These are phyloP conservation scores for Nigrograna mackinnonii DNA, from an alignment of 2,329 filamentous ascomycete species.

Conservation along the genomic window DNA sequence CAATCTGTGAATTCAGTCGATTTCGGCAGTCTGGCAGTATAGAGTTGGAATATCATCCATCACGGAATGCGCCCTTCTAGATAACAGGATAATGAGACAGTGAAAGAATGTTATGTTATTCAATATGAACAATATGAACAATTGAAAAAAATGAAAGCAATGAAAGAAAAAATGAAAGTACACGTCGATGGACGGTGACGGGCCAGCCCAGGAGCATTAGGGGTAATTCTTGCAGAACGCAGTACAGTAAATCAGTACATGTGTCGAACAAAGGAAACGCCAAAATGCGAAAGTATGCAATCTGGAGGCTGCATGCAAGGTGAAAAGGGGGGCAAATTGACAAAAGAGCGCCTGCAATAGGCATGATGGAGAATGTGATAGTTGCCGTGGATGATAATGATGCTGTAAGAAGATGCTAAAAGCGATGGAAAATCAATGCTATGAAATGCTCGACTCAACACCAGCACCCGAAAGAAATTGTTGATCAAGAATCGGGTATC, in stretches of 20 bases:
- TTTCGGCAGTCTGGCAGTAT: no score
- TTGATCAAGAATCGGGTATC: slow-evolving; percentile 9
- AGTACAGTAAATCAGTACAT: no score
- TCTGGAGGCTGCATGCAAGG: no score
- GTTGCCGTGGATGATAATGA: background rate
- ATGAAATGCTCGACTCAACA: slow-evolving; percentile 2
- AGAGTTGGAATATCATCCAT: no score
- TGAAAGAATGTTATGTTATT: no score
- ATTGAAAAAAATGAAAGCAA: slow-evolving; percentile 4
- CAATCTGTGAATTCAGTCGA: no score
- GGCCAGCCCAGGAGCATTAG: slow-evolving; percentile 33
- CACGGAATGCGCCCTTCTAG: no score
- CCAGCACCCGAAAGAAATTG: slow-evolving; percentile 3
- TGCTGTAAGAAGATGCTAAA: background rate
- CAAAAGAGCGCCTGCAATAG: background rate
- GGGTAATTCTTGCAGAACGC: slow-evolving; percentile 5
- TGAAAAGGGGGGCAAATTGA: no score
- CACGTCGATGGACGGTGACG: slow-evolving; percentile 15
- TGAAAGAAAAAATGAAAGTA: slow-evolving; percentile 12
- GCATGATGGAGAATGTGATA: background rate
- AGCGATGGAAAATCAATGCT: background rate
- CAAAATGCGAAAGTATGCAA: no score
- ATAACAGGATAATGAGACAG: no score
- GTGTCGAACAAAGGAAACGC: no score
- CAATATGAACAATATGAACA: background rate